A percentile compares a stretch with the other conserved stretches of the same genome.
These are phyloP conservation scores for Cruciata laevipes DNA, from an alignment of 257 asterid species.

Conservation along the genomic window DNA sequence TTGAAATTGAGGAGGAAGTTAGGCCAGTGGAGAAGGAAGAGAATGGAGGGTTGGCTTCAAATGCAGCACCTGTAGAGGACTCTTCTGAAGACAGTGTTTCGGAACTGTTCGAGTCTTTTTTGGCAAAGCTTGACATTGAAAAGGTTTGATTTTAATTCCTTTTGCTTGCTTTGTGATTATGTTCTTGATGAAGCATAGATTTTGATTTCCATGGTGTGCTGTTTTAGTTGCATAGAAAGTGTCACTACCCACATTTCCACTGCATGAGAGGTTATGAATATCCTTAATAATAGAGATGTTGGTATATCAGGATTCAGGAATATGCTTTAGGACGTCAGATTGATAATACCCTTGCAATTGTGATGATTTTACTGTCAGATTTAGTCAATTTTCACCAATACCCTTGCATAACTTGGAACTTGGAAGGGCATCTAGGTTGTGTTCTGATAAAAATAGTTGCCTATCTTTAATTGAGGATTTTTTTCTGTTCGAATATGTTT, in stretches of 20 bases:
- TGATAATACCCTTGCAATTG: not conserved
- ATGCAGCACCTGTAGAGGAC: conserved; percentile 19
- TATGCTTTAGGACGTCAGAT: too few species aligned
- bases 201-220: not conserved
- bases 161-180: not conserved
- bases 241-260: too few species aligned
- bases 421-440: not conserved
- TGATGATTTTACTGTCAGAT: not conserved
- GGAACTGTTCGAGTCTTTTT: conserved; percentile 13
- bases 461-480: not conserved
- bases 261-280: not conserved
- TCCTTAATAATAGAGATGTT: too few species aligned
- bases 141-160: conserved; percentile 21
- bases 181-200: too few species aligned
- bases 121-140: conserved; percentile 23
- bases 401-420: not conserved
- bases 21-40: conserved; percentile 15
- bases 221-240: not conserved
- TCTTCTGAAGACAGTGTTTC: conserved; percentile 13
- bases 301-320: too few species aligned
- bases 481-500: too few species aligned
- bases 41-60: conserved; percentile 7
- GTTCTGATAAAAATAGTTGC: not conserved
- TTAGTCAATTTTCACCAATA: too few species aligned
- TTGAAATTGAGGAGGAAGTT: not conserved